Conservation (phyloP, 2,329 filamentous ascomycete species). For the Aspergillus ochraceus region DNA sequence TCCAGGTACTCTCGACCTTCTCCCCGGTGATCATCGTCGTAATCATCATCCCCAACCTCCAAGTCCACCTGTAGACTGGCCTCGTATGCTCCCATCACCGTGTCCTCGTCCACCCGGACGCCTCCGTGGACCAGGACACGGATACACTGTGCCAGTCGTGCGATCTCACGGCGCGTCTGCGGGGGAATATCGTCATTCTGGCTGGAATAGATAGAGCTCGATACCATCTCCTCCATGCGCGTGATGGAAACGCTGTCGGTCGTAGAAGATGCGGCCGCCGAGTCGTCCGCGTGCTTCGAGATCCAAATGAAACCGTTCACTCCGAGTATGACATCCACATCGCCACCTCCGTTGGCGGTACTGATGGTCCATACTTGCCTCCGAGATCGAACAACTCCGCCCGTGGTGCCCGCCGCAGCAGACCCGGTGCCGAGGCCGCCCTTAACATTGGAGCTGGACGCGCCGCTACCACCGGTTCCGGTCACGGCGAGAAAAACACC, state of each 20-base stretch:
- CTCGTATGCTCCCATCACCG: constrained; percentile 77
- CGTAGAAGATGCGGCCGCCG: constrained; percentile 42
- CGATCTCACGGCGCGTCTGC: constrained; percentile 83
- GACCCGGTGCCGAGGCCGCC: constrained; percentile 35
- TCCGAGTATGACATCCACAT: constrained; percentile 82
- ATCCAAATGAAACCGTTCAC: constrained; percentile 99
- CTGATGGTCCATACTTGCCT: constrained; percentile 82
- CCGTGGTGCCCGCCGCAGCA: constrained; percentile 61
- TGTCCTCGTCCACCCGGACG: constrained; percentile 85
- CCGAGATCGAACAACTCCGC: constrained; percentile 78
- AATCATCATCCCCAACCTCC: constrained; percentile 41
- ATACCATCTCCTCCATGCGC: constrained; percentile 82
- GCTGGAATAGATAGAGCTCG: constrained; percentile 84
- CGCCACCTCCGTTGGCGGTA: constrained; percentile 48
- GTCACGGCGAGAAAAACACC: constrained; percentile 82
- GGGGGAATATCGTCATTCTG: constrained; percentile 84
- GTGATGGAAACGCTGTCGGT: constrained; percentile 66
- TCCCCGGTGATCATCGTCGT: constrained; percentile 29
- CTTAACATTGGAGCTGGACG: constrained; percentile 39
- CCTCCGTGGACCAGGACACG: constrained; percentile 79
- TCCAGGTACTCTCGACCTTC: constrained; percentile 46
- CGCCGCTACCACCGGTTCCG: constrained; percentile 71
- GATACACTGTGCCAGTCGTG: constrained; percentile 77
- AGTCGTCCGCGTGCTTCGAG: constrained; percentile 71
- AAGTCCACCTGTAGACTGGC: constrained; percentile 70